Conservation (phyloP, 2,329 filamentous ascomycete genomes). For the Colletotrichum sp. region DNA sequence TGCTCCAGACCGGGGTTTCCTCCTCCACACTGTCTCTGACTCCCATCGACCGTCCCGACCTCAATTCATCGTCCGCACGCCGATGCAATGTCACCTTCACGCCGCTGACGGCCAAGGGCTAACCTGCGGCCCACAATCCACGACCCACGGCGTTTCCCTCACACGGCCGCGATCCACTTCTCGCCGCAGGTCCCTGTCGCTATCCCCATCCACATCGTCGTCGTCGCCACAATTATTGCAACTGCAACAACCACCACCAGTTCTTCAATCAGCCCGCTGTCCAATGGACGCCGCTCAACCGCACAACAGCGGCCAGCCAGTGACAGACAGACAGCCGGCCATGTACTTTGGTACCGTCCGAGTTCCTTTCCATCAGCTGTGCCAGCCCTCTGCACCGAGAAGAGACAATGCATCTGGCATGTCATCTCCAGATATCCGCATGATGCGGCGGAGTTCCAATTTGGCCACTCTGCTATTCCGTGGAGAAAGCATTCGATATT, state of each 20-base stretch:
- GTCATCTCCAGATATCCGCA: neutral
- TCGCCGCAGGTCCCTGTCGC: conserved; percentile 1
- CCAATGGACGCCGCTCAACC: neutral
- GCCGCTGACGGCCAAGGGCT: neutral
- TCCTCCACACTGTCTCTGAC: neutral
- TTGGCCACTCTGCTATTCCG: neutral
- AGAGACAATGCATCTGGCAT: neutral
- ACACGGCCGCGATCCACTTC: conserved; percentile 1
- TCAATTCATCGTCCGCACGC: neutral
- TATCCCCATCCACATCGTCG: neutral
- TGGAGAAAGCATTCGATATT: neutral
- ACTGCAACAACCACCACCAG: conserved; percentile 16
- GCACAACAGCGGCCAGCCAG: neutral
- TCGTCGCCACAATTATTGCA: neutral
- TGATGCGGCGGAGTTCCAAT: neutral
- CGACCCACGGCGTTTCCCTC: neutral
- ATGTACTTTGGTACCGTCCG: neutral
- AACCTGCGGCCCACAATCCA: neutral
- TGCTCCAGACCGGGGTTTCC: neutral
- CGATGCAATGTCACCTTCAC: neutral
- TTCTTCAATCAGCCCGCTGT: conserved; percentile 11
- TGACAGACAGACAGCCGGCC: neutral
- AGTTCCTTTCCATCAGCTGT: neutral
- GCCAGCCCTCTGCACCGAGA: neutral
- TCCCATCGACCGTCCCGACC: neutral